Evolutionary conservation across 306 rosid species (phyloP).

Genomic region (Cicer cuneatum): DNA sequence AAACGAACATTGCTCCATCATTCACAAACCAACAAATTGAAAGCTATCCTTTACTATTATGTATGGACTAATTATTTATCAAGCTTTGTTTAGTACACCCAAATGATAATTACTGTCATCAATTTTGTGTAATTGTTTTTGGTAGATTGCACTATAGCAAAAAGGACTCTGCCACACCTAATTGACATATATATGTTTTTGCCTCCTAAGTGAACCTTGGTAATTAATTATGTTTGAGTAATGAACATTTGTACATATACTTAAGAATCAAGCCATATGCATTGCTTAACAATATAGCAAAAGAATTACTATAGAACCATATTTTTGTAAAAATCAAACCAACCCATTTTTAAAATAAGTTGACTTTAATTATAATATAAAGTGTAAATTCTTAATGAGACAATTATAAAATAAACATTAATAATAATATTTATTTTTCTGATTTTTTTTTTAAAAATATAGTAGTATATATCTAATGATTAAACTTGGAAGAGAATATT

Average conservation of each 20-base stretch:
- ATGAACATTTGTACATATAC: slow-evolving; percentile 26
- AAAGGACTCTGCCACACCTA: neutral
- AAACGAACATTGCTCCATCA: slow-evolving; percentile 24
- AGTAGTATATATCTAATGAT: too few species aligned
- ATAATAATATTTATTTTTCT: too few species aligned
- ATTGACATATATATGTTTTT: neutral
- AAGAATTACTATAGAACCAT: slow-evolving; percentile 6
- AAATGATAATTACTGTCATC: slow-evolving; percentile 31
- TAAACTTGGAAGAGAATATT: too few species aligned
- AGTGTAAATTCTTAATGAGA: too few species aligned
- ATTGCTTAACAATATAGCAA: slow-evolving; percentile 47
- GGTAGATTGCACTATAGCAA: neutral
- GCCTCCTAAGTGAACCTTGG: neutral
- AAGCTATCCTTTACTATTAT: slow-evolving; percentile 8
- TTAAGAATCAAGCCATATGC: slow-evolving; percentile 35
- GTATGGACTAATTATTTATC: slow-evolving; percentile 7
- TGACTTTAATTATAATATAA: too few species aligned
- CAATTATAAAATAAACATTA: too few species aligned
- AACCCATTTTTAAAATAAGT: neutral
- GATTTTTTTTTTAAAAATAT: too few species aligned
- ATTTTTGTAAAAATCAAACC: neutral
- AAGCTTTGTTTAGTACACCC: slow-evolving; percentile 35
- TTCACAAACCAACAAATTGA: slow-evolving; percentile 19
- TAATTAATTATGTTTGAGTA: slow-evolving; percentile 26
- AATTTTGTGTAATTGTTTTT: neutral